Base-by-base conservation (phyloP, 495 filamentous ascomycete genomes). In the Xylaria acuta region DNA sequence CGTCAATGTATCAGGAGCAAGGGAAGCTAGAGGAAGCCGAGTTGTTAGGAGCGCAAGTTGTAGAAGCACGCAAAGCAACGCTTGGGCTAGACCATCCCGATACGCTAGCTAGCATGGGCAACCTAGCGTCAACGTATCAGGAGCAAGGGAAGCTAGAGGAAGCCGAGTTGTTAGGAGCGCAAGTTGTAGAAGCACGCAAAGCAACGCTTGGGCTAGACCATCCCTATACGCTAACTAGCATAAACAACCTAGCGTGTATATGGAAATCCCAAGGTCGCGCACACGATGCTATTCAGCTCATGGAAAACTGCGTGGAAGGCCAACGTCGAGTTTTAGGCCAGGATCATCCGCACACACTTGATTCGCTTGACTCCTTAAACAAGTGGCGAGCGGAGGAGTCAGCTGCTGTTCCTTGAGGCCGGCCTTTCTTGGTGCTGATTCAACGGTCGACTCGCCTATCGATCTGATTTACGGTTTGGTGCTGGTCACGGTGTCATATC, bases 171-270 rank as follows among this genome's bases (percentile, higher is more conserved):
- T 66, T 86, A n/a, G 11, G 78, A 20, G 66, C 77, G 9, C 75
- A 79, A 69, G 80, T 80, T 22, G 34, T 86, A 18, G 76, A 82
- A 67, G 77, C 62, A 3, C 73, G 59, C 0, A 80, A 78, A 70
- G 75, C n/a, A 71, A 49, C 75, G 45, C 71, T 86, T 11, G 81
- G 86, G 3, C 47, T 58, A 14, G 77, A 84, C 36, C 81, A 87
- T 80, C 81, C 82, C 25, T 14, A 72, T 25, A 86, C 81, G 22
- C 68, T 86, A 64, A 75, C 41, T 1, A 81, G 75, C 45, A 86
- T 86, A 77, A 62, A 27, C 27, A 84, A 85, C 70, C 76, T 87
- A 4, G 82, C 82, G 16, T 74, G 16, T n/a, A 83, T 75, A 1
- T 80, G 77, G 38, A 27, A 45, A 16, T 58, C 71, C 32, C 80